Conservation (phyloP, 2,329 filamentous ascomycete genomes). For the Ascomycota sp. region DNA sequence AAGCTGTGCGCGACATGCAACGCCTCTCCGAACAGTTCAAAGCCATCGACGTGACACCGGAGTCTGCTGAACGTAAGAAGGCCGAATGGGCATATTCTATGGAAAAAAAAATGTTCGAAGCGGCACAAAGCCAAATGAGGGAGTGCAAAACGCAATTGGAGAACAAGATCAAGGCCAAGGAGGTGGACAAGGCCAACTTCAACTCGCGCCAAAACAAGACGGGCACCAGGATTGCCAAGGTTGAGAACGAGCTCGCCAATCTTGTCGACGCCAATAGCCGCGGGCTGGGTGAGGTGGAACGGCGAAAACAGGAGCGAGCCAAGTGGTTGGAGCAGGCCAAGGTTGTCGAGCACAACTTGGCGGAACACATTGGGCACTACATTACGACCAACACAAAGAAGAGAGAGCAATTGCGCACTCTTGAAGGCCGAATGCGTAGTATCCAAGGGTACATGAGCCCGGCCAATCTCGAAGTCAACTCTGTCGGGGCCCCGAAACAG, state of each 20-base stretch:
- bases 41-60: slow-evolving; percentile 41
- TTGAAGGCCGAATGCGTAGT: slow-evolving; percentile 12
- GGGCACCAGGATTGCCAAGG: slow-evolving; percentile 47
- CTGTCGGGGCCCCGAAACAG: slow-evolving; percentile 4
- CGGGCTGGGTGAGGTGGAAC: slow-evolving; percentile 42
- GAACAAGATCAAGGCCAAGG: slow-evolving; percentile 38
- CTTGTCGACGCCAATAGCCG: slow-evolving; percentile 49
- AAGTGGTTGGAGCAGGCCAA: slow-evolving; percentile 24
- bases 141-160: slow-evolving; percentile 41
- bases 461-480: slow-evolving; percentile 11
- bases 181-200: slow-evolving; percentile 41
- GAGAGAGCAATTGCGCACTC: slow-evolving; percentile 10
- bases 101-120: slow-evolving; percentile 40
- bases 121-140: slow-evolving; percentile 31
- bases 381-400: slow-evolving; percentile 10
- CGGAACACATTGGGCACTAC: slow-evolving; percentile 21
- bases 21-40: slow-evolving; percentile 38
- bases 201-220: slow-evolving; percentile 56
- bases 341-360: slow-evolving; percentile 24
- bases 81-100: slow-evolving; percentile 30
- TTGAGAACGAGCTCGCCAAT: slow-evolving; percentile 51
- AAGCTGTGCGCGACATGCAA: slow-evolving; percentile 34
- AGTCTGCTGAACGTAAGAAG: slow-evolving; percentile 35
- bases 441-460: slow-evolving; percentile 14
- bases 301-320: slow-evolving; percentile 29